Conservation (phyloP, 805 yeast species). For the Candida montana region DNA sequence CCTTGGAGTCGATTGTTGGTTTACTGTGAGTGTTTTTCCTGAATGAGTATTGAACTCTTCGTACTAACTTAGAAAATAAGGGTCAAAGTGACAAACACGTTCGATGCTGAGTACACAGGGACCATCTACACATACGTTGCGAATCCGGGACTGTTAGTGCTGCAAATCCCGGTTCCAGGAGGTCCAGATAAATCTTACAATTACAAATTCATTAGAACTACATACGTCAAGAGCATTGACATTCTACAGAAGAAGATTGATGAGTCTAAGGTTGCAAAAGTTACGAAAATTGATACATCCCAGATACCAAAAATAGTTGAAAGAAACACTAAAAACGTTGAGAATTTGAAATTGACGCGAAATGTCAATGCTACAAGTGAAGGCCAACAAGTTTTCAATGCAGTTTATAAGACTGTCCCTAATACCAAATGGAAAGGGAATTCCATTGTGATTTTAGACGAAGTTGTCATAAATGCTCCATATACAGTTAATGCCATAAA, state of each 20-base stretch:
- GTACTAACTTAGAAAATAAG: conserved; percentile 22
- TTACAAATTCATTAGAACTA: conserved; percentile 50
- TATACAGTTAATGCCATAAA: conserved; percentile 29
- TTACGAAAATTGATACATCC: conserved; percentile 13
- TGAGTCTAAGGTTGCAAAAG: conserved; percentile 14
- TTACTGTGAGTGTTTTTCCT: conserved; percentile 13
- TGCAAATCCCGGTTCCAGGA: conserved; percentile 13
- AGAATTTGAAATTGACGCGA: conserved; percentile 20
- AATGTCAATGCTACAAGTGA: conserved; percentile 35
- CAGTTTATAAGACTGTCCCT: conserved; percentile 38
- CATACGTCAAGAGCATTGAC: conserved; percentile 50
- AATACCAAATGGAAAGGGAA: conserved; percentile 40
- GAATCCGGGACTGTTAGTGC: conserved; percentile 31
- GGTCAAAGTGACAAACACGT: conserved; percentile 55
- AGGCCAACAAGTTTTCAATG: conserved; percentile 40
- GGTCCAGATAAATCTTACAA: conserved; percentile 16
- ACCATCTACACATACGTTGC: conserved; percentile 57
- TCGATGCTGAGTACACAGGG: conserved; percentile 57
- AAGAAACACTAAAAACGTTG: conserved; percentile 20
- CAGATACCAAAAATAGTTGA: conserved; percentile 13
- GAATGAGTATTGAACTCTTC: too few species aligned
- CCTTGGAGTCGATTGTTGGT: conserved; percentile 12
- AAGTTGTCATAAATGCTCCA: conserved; percentile 40
- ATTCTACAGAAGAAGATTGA: conserved; percentile 37
- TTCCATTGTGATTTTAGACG: conserved; percentile 41